Evolutionary conservation across 1,139 yeast genomes (phyloP).

Genomic region (Taphrina wiesneri): DNA sequence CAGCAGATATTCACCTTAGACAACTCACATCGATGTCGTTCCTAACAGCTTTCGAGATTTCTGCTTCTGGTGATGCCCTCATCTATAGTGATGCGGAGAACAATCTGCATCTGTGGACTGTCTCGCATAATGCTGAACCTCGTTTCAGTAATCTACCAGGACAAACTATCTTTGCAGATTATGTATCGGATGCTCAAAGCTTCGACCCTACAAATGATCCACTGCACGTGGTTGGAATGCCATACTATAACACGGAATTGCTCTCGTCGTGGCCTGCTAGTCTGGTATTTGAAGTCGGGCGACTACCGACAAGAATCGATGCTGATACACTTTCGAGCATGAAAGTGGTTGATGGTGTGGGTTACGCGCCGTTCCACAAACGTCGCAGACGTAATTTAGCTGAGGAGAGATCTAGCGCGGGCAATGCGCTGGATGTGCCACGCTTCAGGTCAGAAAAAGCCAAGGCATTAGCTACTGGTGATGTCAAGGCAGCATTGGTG

Average conservation of each 20-base stretch:
- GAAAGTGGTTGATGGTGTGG: slow-evolving; percentile 43
- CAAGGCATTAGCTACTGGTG: slow-evolving; percentile 42
- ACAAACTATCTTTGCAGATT: slow-evolving; percentile 56
- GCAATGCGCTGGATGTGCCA: slow-evolving; percentile 48
- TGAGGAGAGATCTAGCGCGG: slow-evolving; percentile 27
- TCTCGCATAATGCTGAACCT: slow-evolving; percentile 42
- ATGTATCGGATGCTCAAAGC: slow-evolving; percentile 37
- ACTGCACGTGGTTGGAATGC: slow-evolving; percentile 75
- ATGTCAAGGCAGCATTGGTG: slow-evolving; percentile 26
- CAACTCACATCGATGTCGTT: slow-evolving; percentile 49
- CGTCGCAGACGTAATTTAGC: slow-evolving; percentile 48
- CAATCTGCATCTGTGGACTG: slow-evolving; percentile 74
- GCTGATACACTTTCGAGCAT: slow-evolving; percentile 43
- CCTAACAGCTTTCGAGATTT: slow-evolving; percentile 62
- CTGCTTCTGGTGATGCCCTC: slow-evolving; percentile 78
- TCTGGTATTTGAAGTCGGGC: slow-evolving; percentile 58
- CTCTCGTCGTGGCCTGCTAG: slow-evolving; percentile 78
- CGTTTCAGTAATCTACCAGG: slow-evolving; percentile 54
- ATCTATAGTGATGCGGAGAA: slow-evolving; percentile 68
- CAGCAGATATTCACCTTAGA: slow-evolving; percentile 51
- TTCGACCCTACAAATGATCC: slow-evolving; percentile 48
- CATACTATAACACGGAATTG: slow-evolving; percentile 75
- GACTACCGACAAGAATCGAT: slow-evolving; percentile 43
- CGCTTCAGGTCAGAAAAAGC: slow-evolving; percentile 72
- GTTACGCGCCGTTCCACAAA: slow-evolving; percentile 56